Percentiles rank a stretch among this genome's conserved stretches.
These are phyloP conservation scores for Ceratobasidium sp. DNA, from an alignment of 1,284 basidiomycete genomes.

Conservation along the genomic window DNA sequence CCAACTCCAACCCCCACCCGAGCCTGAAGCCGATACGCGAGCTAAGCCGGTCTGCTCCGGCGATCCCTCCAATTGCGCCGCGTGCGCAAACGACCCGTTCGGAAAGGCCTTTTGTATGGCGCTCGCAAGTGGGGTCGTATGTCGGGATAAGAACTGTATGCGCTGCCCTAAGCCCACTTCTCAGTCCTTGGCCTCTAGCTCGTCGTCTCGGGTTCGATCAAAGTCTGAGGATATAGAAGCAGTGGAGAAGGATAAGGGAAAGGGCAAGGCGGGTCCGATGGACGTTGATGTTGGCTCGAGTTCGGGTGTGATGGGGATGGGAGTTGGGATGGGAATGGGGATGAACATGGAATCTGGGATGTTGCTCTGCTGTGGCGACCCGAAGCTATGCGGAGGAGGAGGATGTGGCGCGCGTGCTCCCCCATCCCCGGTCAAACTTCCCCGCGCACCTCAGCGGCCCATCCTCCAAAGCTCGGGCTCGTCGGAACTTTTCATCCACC, in stretches of 20 bases:
- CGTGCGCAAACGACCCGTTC: slow-evolving; percentile 83
- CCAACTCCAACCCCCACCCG: slow-evolving; percentile 11
- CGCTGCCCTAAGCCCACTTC: slow-evolving; percentile 64
- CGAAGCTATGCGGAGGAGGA: slow-evolving; percentile 54
- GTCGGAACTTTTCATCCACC: slow-evolving; percentile 4
- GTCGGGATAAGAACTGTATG: slow-evolving; percentile 63
- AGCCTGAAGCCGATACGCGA: neutral
- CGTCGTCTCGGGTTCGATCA: slow-evolving; percentile 45
- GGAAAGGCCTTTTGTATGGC: slow-evolving; percentile 89
- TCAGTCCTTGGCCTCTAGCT: slow-evolving; percentile 50
- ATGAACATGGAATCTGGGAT: slow-evolving; percentile 43
- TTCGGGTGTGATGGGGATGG: slow-evolving; percentile 2
- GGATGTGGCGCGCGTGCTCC: slow-evolving; percentile 51
- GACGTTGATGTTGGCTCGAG: slow-evolving; percentile 20
- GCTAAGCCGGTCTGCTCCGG: slow-evolving; percentile 62
- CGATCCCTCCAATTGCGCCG: slow-evolving; percentile 77
- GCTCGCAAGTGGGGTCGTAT: slow-evolving; percentile 68
- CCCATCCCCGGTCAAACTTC: slow-evolving; percentile 39
- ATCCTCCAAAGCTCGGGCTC: slow-evolving; percentile 1
- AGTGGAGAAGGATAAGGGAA: neutral
- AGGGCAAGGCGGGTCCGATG: slow-evolving; percentile 28
- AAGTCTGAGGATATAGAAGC: neutral
- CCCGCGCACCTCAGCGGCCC: slow-evolving; percentile 42
- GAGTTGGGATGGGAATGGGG: slow-evolving; percentile 4
- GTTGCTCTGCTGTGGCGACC: slow-evolving; percentile 55